These are phyloP conservation scores for Musa schizocarpa DNA, from an alignment of 176 grass and related monocot genomes.

Conservation along the genomic window DNA sequence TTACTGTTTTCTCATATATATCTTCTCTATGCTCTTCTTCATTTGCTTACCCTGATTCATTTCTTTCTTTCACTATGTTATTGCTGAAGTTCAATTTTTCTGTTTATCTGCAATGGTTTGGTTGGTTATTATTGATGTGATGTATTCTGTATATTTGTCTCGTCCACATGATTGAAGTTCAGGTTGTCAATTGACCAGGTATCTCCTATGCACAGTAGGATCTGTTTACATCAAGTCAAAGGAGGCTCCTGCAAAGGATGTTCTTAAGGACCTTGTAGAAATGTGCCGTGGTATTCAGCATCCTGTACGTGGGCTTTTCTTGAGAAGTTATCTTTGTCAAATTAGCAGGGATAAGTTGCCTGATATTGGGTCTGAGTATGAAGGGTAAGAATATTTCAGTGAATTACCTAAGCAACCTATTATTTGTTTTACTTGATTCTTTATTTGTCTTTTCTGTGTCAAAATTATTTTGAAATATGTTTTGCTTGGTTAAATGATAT, in stretches of 20 bases:
- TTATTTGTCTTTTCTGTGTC: neutral
- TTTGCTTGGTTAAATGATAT: no score
- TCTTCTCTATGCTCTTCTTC: neutral
- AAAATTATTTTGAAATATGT: no score
- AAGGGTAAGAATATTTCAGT: slow-evolving; percentile 51
- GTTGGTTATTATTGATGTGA: neutral
- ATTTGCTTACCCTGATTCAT: neutral
- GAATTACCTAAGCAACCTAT: neutral
- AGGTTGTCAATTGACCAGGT: slow-evolving; percentile 55
- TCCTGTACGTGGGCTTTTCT: slow-evolving; percentile 90
- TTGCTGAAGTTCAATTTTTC: neutral
- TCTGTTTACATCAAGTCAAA: slow-evolving; percentile 98
- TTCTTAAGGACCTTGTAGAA: slow-evolving; percentile 97
- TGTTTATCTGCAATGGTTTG: neutral
- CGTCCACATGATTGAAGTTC: slow-evolving; percentile 8
- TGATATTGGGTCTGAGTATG: slow-evolving; percentile 89
- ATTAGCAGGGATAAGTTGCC: slow-evolving; percentile 90
- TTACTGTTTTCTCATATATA: neutral
- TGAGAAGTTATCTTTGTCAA: slow-evolving; percentile 97
- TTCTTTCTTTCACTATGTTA: neutral
- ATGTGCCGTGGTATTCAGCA: slow-evolving; percentile 95
- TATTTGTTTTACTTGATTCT: neutral
- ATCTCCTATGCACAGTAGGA: slow-evolving; percentile 91
- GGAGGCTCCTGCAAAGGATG: slow-evolving; percentile 91
- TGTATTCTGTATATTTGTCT: slow-evolving; percentile 3